A percentile compares a stretch with the other conserved stretches of the same genome.
Evolutionary conservation across 164 flowering plant genomes (phyloP).

Genomic region (Vitis rupestris): DNA sequence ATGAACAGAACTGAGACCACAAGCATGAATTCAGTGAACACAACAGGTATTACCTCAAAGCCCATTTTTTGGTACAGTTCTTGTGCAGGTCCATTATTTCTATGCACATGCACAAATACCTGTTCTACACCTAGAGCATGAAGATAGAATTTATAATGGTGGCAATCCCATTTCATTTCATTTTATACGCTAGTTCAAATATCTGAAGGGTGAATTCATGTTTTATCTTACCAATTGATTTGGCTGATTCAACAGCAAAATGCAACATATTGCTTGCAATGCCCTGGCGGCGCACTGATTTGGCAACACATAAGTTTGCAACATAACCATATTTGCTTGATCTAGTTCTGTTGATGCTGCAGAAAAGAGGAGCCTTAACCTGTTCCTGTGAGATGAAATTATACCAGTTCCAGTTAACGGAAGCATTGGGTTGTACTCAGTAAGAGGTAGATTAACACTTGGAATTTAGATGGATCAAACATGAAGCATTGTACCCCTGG

Average conservation of each 20-base stretch:
- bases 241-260: slow-evolving; percentile 60
- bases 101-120: slow-evolving; percentile 64
- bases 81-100: slow-evolving; percentile 53
- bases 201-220: not conserved
- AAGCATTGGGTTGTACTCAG: not conserved
- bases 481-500: slow-evolving; percentile 55
- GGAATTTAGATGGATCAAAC: not conserved
- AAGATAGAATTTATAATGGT: not conserved
- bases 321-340: slow-evolving; percentile 58
- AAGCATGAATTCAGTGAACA: not conserved
- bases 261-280: slow-evolving; percentile 72
- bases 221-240: slow-evolving; percentile 39
- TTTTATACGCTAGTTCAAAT: not conserved
- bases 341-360: slow-evolving; percentile 26
- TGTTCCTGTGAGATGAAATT: slow-evolving; percentile 42
- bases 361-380: slow-evolving; percentile 39
- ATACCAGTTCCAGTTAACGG: not conserved
- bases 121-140: slow-evolving; percentile 45
- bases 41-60: slow-evolving; percentile 52
- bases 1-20: not conserved
- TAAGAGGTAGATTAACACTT: not conserved
- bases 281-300: slow-evolving; percentile 73
- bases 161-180: not conserved
- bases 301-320: slow-evolving; percentile 69
- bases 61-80: slow-evolving; percentile 61